Evolutionary conservation across 768 basidiomycete genomes (phyloP), one percentile per base, ranked within the genome.

Genomic region (Lactifluus volemus): DNA sequence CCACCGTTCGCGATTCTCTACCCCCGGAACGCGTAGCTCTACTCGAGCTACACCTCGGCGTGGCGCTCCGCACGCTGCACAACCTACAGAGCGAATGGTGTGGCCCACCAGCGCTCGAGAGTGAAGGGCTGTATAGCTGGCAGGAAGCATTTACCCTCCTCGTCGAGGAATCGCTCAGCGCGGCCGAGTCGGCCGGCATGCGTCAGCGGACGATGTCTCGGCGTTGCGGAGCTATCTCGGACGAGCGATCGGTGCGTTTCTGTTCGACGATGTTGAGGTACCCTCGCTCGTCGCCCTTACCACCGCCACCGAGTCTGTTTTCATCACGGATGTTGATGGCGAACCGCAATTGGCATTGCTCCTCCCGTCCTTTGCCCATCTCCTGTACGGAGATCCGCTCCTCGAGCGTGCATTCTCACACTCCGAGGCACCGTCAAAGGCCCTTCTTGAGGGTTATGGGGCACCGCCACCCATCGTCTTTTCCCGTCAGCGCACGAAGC

Each of bases 31-130:
- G 67, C 11, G 45, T 14, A 8, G 61, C 78, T 4, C 71, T 77
- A 19, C 67, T 89, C 58, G 84, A 89, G 59, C 75, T 86, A n/a
- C 74, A 78, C 55, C 73, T 88, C 2, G 89, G 88, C 7, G 70
- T 76, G 38, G 76, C 81, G 66, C 77, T 89, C 41, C 81, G 80
- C 6, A 77, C 82, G 59, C 73, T 88, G n/a, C 88, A 90, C 67
- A 76, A 71, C 11, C 77, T 87, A n/a, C 84, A 86, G 68, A 88
- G 87, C 73, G 86, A 89, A 67, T 89, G 83, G 83, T 90, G 83
- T 65, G 88, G 88, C 3, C 66, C 76, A 4, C 84, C 84, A 38
- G 42, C 65, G 9, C 68, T 70, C 59, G 70, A 62, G 54, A 52
- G 56, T 30, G 73, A 72, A 45, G 71, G 63, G 66, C 71, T 70